Percentiles rank a stretch among this genome's conserved stretches.
These are phyloP conservation scores for Alternaria atra DNA, from an alignment of 2,329 filamentous ascomycete genomes.

Conservation along the genomic window DNA sequence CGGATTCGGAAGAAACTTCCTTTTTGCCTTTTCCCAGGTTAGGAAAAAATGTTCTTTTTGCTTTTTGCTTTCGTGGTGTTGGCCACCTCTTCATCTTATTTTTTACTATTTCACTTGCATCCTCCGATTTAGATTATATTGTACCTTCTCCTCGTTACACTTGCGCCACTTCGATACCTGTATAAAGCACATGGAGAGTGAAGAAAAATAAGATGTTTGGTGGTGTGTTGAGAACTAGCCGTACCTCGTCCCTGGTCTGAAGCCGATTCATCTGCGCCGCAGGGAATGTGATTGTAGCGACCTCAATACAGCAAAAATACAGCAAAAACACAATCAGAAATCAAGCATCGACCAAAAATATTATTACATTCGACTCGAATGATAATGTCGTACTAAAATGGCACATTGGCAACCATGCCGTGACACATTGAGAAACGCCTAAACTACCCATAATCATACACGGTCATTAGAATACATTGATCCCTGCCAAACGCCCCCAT, in stretches of 20 bases:
- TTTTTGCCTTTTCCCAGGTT: neutral
- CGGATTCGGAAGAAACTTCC: constrained; percentile 3
- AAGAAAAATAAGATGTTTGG: too few relatives aligned
- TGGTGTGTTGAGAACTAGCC: too few relatives aligned
- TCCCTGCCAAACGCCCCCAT: neutral
- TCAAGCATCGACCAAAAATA: neutral
- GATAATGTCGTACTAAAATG: neutral
- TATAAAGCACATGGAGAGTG: too few relatives aligned
- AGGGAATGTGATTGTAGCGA: neutral
- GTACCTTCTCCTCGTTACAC: too few relatives aligned
- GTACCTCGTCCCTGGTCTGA: too few relatives aligned
- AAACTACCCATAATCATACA: constrained; percentile 13
- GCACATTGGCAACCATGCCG: neutral
- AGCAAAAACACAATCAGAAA: neutral
- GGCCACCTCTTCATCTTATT: too few relatives aligned
- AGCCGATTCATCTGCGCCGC: neutral
- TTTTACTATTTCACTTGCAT: too few relatives aligned
- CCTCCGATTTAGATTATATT: too few relatives aligned
- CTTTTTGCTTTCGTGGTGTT: too few relatives aligned
- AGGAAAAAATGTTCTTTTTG: neutral
- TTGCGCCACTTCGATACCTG: too few relatives aligned
- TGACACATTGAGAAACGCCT: neutral
- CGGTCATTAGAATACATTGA: constrained; percentile 13
- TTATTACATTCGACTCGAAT: neutral
- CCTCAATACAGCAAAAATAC: neutral